Base-by-base conservation (phyloP, 371 early-diverging fungal genomes). In the Choanephora cucurbitarum region DNA sequence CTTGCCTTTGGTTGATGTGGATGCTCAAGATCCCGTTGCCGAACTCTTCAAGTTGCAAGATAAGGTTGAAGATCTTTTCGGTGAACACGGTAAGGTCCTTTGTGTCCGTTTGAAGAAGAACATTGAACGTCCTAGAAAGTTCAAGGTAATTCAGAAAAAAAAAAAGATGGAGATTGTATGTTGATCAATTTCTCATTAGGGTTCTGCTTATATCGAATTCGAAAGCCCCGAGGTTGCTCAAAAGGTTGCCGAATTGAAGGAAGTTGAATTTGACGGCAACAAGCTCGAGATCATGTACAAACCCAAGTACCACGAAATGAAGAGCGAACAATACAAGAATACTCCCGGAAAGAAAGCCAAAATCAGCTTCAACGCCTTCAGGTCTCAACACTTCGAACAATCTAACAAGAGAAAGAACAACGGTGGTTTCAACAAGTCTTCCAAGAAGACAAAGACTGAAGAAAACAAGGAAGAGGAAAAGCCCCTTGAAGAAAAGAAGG, bases 141-240 rank as follows among this genome's bases (percentile, higher is more conserved):
- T 74, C 63, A 69, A 72, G 66, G 55, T 62, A 53, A 52, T n/a
- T n/a, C n/a, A 17, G 19, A 34, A 14, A 40, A 14, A 21, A 15
- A 22, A 23, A 15, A 5, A 34, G 0, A 22, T 5, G 2, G 45
- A 21, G 5, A 56, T 23, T 2, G 19, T n/a, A 5, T 22, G 21
- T 2, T 18, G 1, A 15, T 24, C 9, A 43, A n/a, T 5, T 6
- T n/a, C 13, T 33, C 34, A 40, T 13, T 49, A 70, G 84, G 88
- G 88, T 46, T 75, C 79, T 22, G 80, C 79, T n/a, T 78, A 83
- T 62, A 77, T 89, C 17, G 85, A 88, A 75, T 88, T 79, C 46
- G 66, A 66, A 15, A 66, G 71, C 45, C 61, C 72, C 39, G 82
- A 80, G 34, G 70, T 79, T 37, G 80, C 80, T 23, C 62, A 77